Percentiles rank a stretch among this genome's conserved stretches.
Conservation (phyloP, 257 asterid species). For the Penstemon newberryi region DNA sequence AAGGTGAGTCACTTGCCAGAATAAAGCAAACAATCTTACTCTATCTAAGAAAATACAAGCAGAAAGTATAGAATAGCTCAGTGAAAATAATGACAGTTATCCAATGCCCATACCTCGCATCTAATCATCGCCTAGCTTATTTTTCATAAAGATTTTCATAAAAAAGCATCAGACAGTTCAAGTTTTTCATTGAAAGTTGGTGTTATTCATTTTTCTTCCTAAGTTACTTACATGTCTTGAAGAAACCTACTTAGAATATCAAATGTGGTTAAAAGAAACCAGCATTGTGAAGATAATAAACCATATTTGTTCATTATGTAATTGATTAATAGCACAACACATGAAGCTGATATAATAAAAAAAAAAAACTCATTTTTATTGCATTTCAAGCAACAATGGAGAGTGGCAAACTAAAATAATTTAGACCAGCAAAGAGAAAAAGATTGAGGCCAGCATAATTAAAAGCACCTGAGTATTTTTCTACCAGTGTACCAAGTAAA, state of each 20-base stretch:
- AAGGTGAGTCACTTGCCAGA: neutral
- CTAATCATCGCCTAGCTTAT: neutral
- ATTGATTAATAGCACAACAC: conserved; percentile 3
- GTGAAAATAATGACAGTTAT: neutral
- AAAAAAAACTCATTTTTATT: neutral
- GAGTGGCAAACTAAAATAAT: neutral
- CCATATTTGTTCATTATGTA: neutral
- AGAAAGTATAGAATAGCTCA: conserved; percentile 4
- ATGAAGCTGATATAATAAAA: neutral
- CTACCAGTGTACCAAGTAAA: neutral
- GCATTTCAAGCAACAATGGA: conserved; percentile 2
- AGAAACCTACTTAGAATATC: conserved; percentile 7
- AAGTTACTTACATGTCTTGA: neutral
- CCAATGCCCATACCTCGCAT: neutral
- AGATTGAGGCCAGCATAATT: conserved; percentile 14
- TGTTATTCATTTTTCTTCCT: neutral
- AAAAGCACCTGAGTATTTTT: conserved; percentile 15
- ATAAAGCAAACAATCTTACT: neutral
- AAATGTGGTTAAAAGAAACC: conserved; percentile 13
- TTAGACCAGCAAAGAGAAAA: conserved; percentile 15
- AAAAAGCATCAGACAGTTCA: neutral
- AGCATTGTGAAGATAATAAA: conserved; percentile 1
- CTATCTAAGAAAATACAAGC: neutral
- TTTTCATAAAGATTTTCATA: neutral
- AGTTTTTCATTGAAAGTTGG: neutral